Evolutionary conservation across 257 asterid genomes (phyloP).

Genomic region (Scutellaria minor): DNA sequence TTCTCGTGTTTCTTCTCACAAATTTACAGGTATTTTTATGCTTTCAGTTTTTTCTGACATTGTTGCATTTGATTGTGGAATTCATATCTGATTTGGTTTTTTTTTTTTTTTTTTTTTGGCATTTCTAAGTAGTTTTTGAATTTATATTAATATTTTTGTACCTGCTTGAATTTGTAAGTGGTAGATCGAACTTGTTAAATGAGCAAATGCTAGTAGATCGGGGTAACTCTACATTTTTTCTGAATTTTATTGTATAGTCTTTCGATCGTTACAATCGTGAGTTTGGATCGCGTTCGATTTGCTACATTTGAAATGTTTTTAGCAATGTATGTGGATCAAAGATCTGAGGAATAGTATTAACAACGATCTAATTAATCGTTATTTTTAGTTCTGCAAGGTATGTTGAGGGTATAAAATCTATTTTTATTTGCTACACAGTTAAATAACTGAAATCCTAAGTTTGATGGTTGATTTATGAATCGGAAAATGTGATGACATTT

Average conservation of each 20-base stretch:
- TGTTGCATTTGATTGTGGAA: conserved; percentile 6
- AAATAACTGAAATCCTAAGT: background rate
- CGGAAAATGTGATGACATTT: background rate
- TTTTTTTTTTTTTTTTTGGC: background rate
- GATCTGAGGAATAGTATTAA: conserved; percentile 10
- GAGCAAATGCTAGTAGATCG: conserved; percentile 15
- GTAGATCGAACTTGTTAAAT: conserved; percentile 30
- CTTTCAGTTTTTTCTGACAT: background rate
- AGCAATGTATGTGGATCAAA: conserved; percentile 31
- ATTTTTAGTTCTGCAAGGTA: background rate
- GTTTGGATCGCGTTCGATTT: conserved; percentile 6
- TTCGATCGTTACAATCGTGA: background rate
- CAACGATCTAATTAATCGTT: background rate
- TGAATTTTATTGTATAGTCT: background rate
- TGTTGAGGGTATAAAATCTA: background rate
- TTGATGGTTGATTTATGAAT: background rate
- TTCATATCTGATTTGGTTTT: conserved; percentile 1
- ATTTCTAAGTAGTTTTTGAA: background rate
- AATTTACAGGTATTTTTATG: conserved; percentile 39
- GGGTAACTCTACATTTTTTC: background rate
- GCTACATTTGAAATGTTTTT: background rate
- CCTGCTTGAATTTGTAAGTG: conserved; percentile 11
- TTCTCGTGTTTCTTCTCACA: conserved; percentile 15
- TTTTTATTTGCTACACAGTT: background rate
- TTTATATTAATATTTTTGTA: background rate